A percentile compares a stretch with the other conserved stretches of the same genome.
Conservation (phyloP, 768 basidiomycete genomes). For the Daedaleopsis sinensis region DNA sequence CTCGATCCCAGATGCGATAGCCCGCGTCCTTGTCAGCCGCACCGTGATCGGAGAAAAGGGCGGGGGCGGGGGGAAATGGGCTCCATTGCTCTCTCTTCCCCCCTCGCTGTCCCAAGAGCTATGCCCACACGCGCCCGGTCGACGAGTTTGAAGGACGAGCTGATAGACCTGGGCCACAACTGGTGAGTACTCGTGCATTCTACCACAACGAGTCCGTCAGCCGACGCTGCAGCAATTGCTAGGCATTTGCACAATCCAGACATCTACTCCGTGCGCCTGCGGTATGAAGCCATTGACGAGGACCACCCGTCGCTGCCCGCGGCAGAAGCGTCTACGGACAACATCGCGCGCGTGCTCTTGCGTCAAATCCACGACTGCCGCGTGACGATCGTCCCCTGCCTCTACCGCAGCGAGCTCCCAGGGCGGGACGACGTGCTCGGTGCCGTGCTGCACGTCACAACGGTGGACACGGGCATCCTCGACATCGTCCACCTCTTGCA, state of each 20-base stretch:
- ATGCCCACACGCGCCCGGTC: constrained; percentile 10
- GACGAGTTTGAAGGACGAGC: constrained; percentile 9
- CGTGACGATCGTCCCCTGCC: constrained; percentile 15
- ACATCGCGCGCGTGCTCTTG: constrained; percentile 8
- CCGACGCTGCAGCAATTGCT: background rate
- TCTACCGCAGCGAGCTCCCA: background rate
- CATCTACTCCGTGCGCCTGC: constrained; percentile 11
- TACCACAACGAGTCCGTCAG: background rate
- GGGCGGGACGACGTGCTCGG: constrained; percentile 1
- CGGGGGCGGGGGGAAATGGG: background rate
- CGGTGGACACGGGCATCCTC: constrained; percentile 14
- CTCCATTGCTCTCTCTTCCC: background rate
- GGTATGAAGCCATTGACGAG: constrained; percentile 17
- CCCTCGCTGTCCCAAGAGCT: background rate
- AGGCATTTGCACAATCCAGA: constrained; percentile 23
- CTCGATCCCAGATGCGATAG: background rate
- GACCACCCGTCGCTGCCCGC: constrained; percentile 8
- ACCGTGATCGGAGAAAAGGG: background rate
- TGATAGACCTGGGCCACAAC: constrained; percentile 16
- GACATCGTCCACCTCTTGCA: constrained; percentile 15
- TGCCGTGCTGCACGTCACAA: constrained; percentile 14
- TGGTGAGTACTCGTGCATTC: constrained; percentile 2
- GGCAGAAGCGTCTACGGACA: constrained; percentile 7
- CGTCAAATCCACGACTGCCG: constrained; percentile 1
- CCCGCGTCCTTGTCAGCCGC: background rate